phyloP scores from a whole-genome alignment of 768 basidiomycete genomes.

The Boletus patriciae region DNA sequence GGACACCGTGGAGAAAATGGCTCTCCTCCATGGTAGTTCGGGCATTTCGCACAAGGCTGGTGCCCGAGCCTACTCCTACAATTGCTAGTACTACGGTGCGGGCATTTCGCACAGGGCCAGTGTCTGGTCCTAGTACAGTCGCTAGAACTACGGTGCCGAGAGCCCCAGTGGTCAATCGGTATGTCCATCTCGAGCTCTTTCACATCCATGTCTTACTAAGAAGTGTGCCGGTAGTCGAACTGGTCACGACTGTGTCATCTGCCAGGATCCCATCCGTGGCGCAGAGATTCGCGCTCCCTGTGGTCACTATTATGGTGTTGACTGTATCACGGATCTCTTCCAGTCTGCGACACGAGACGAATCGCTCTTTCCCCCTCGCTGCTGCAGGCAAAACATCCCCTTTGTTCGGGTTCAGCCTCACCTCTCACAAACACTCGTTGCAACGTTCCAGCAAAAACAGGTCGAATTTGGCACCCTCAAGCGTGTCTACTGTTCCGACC shows the following conservation, averaged over 20 bases:
- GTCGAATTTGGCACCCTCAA: constrained; percentile 35
- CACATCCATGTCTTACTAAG: neutral
- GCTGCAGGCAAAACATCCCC: constrained; percentile 37
- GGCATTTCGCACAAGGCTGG: neutral
- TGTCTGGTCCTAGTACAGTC: neutral
- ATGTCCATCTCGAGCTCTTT: neutral
- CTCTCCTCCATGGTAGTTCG: constrained; percentile 13
- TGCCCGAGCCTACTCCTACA: too few species aligned
- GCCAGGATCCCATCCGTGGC: constrained; percentile 33
- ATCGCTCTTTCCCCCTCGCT: constrained; percentile 41
- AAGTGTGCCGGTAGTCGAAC: constrained; percentile 9
- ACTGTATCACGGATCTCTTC: constrained; percentile 38
- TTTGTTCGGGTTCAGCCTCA: constrained; percentile 24
- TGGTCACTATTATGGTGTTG: constrained; percentile 36
- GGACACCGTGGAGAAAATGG: constrained; percentile 23
- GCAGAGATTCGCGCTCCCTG: constrained; percentile 33
- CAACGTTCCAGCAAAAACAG: constrained; percentile 26
- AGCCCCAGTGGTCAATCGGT: constrained; percentile 13
- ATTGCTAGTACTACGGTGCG: too few species aligned
- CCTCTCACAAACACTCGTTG: constrained; percentile 20
- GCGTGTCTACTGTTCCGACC: constrained; percentile 40
- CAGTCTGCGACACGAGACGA: constrained; percentile 38
- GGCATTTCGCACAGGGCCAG: too few species aligned
- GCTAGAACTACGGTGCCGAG: neutral
- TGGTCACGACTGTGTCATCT: constrained; percentile 37